Percentiles rank a stretch among this genome's conserved stretches.
Evolutionary conservation across 257 asterid species (phyloP).

Genomic region (Lycium barbarum): DNA sequence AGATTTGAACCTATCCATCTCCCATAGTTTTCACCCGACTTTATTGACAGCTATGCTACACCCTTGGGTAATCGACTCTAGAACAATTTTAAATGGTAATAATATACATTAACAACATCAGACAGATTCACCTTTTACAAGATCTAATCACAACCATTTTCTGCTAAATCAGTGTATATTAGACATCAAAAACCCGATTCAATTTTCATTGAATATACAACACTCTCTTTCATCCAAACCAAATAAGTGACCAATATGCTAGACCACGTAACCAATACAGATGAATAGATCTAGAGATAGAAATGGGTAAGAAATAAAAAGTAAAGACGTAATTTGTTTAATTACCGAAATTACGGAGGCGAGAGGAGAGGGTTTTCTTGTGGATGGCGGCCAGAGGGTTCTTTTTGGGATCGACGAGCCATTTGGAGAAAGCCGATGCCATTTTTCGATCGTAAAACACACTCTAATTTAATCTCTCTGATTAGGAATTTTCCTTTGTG

Average conservation of each 20-base stretch:
- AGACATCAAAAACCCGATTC: neutral
- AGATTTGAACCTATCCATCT: neutral
- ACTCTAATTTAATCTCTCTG: neutral
- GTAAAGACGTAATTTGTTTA: neutral
- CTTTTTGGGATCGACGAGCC: constrained; percentile 81
- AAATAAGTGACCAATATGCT: neutral
- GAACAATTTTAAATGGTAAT: neutral
- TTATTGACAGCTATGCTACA: neutral
- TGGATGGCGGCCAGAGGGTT: constrained; percentile 80
- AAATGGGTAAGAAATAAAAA: neutral
- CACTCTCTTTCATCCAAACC: neutral
- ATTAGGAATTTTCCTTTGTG: neutral
- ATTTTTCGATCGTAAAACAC: constrained; percentile 36
- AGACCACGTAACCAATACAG: neutral
- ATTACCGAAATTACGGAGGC: constrained; percentile 74
- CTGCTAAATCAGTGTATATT: neutral
- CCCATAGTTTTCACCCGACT: neutral
- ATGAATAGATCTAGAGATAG: constrained; percentile 12
- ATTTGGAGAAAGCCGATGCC: constrained; percentile 60
- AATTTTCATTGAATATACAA: neutral
- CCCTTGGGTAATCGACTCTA: neutral
- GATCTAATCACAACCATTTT: neutral
- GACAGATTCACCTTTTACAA: neutral
- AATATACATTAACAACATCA: neutral
- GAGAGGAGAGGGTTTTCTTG: constrained; percentile 58